A percentile compares a stretch with the other conserved stretches of the same genome.
These are phyloP conservation scores for Pseudoperonospora humuli DNA, from an alignment of 352 stramenopile species.

Conservation along the genomic window DNA sequence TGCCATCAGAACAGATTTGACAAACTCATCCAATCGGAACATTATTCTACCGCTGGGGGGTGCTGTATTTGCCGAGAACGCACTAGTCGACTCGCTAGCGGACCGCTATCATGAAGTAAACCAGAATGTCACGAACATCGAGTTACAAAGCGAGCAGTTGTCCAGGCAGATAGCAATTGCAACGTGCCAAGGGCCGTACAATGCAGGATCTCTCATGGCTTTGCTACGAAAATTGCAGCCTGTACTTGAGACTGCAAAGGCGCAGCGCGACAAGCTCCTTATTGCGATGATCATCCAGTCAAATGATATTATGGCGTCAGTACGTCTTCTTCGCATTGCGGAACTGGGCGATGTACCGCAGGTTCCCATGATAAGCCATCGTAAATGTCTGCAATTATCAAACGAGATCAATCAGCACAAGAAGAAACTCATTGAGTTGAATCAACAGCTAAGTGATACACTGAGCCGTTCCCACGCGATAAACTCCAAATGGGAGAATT, in stretches of 20 bases:
- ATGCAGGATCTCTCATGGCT: slow-evolving; percentile 19
- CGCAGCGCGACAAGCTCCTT: slow-evolving; percentile 28
- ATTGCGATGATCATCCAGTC: slow-evolving; percentile 56
- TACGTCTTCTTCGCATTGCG: slow-evolving; percentile 42
- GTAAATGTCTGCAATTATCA: slow-evolving; percentile 47
- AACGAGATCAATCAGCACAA: slow-evolving; percentile 38
- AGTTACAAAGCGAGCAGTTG: slow-evolving; percentile 31
- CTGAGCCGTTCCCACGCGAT: slow-evolving; percentile 25
- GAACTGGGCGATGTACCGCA: slow-evolving; percentile 56
- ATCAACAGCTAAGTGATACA: slow-evolving; percentile 34
- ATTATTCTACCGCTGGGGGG: slow-evolving; percentile 20
- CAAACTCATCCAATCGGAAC: slow-evolving; percentile 8
- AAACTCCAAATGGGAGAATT: slow-evolving; percentile 31
- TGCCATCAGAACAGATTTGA: slow-evolving; percentile 19
- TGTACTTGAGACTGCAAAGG: slow-evolving; percentile 24
- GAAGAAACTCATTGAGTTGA: slow-evolving; percentile 23
- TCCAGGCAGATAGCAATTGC: slow-evolving; percentile 40
- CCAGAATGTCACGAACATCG: slow-evolving; percentile 30
- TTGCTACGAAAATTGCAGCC: slow-evolving; percentile 23
- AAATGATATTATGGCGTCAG: slow-evolving; percentile 36
- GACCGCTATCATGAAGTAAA: slow-evolving; percentile 46
- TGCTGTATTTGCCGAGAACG: slow-evolving; percentile 30
- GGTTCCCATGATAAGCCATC: slow-evolving; percentile 43
- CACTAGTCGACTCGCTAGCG: slow-evolving; percentile 46
- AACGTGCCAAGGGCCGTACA: slow-evolving; percentile 38